Percentiles rank a stretch among this genome's conserved stretches.
Conservation (phyloP, 306 rosid species). For the Inga oerstediana region DNA sequence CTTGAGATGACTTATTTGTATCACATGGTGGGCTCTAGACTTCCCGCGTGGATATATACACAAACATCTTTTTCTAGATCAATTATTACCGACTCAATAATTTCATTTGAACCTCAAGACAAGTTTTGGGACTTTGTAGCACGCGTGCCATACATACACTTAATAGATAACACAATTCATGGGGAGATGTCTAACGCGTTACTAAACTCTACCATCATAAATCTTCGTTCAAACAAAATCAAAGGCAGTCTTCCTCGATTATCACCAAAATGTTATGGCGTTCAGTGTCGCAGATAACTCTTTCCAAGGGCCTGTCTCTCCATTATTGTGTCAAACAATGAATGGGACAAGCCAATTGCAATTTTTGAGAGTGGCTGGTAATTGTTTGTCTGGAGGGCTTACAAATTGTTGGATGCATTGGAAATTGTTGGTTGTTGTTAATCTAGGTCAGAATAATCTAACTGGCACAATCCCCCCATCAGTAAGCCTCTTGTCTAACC, state of each 20-base stretch:
- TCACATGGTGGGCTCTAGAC: not conserved
- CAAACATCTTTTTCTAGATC: not conserved
- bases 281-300: not conserved
- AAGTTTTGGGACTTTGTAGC: conserved; percentile 33
- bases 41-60: conserved; percentile 37
- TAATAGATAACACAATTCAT: conserved; percentile 8
- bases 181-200: conserved; percentile 28
- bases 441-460: conserved; percentile 18
- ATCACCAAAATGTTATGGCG: not conserved
- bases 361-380: not conserved
- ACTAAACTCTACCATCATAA: not conserved
- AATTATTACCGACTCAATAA: not conserved
- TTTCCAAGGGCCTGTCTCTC: not conserved
- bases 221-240: not conserved
- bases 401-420: conserved; percentile 20
- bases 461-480: conserved; percentile 28
- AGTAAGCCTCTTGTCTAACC: too few species aligned
- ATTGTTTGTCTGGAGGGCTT: not conserved
- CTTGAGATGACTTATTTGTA: not conserved
- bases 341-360: not conserved
- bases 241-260: not conserved
- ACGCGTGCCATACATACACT: not conserved
- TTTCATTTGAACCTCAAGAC: conserved; percentile 21
- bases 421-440: not conserved
- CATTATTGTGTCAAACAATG: conserved; percentile 4